Evolutionary conservation across 164 flowering plant genomes (phyloP), one percentile per base, ranked within the genome.

Genomic region (Stephania cephalantha): DNA sequence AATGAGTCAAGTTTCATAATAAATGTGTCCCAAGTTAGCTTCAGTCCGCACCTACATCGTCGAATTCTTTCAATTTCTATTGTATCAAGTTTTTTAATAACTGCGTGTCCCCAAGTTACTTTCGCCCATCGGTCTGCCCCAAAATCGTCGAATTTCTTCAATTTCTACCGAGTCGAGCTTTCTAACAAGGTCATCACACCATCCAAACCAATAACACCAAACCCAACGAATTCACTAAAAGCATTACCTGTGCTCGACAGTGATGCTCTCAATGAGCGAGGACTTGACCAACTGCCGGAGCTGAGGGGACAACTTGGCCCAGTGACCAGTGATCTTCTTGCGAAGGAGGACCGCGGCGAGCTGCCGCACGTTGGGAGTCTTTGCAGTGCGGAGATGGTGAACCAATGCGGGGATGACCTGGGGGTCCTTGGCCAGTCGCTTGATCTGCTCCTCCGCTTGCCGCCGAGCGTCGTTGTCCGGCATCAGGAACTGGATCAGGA

Each of bases 371-470:
- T 90, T 91, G 71, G 99, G 97, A 11, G 98, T 93, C 79, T 93
- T 93, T 61, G 99, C 98, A 17, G 97, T 93, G 71, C 99, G 98
- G 53, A 95, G 89, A 79, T 95, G 99, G 75, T 93, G 94, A 68
- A 91, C 75, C 9, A 95, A 85, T 1, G 97, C 97, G 22, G 97
- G 96, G 5, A 95, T 89, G 46, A 93, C 97, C 82, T 93, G 94
- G 0, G 99, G 99, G 69, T 93, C 97, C 84, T 93, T 95, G 0
- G 95, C 85, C 50, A 93, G 74, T 22, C 97, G 85, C 91, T 91
- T 91, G 15, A 95, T 95, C 80, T 95, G 99, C 76, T 93, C 99
- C 83, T 95, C 99, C 1, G 99, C 99, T 75, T 93, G 97, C 30
- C 97, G 79, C 29, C 99, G 80, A 4, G 99, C 98, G 69, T 93